A percentile compares a stretch with the other conserved stretches of the same genome.
Conservation (phyloP, 2,329 filamentous ascomycete species). For the Trichothecium roseum region DNA sequence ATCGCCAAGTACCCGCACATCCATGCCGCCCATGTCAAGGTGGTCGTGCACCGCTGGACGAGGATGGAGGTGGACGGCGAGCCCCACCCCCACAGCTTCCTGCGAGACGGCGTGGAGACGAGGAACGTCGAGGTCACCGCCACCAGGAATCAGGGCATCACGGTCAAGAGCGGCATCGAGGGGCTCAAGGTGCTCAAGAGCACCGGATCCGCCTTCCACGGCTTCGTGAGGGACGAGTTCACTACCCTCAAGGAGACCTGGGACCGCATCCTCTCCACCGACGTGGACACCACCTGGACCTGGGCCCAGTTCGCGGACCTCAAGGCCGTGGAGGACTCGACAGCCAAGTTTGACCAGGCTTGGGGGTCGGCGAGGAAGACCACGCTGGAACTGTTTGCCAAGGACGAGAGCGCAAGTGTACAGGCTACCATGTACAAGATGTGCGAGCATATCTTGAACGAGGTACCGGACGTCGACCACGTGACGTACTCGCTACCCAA, state of each 20-base stretch:
- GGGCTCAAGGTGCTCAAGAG: constrained; percentile 88
- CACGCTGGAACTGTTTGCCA: constrained; percentile 85
- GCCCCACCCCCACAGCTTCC: constrained; percentile 91
- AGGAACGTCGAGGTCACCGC: constrained; percentile 70
- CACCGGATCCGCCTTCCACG: constrained; percentile 92
- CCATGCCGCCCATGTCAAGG: constrained; percentile 67
- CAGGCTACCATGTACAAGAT: constrained; percentile 99
- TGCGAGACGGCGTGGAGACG: constrained; percentile 80
- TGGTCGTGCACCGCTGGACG: constrained; percentile 84
- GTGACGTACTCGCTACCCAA: constrained; percentile 86
- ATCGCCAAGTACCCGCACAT: constrained; percentile 83
- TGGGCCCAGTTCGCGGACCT: constrained; percentile 66
- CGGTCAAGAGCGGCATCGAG: constrained; percentile 66
- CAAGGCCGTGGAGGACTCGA: constrained; percentile 53
- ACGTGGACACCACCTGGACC: constrained; percentile 77
- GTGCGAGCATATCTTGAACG: constrained; percentile 74
- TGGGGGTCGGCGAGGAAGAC: constrained; percentile 71
- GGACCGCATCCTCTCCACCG: constrained; percentile 92
- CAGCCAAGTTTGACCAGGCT: constrained; percentile 64
- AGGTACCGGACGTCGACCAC: constrained; percentile 57
- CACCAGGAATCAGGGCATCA: constrained; percentile 57
- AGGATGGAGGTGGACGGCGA: constrained; percentile 79
- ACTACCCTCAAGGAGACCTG: constrained; percentile 83
- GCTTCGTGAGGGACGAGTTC: constrained; percentile 87
- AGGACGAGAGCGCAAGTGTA: constrained; percentile 84